These are phyloP conservation scores for Musa itinerans DNA, from an alignment of 176 grass and related monocot species.

Conservation along the genomic window DNA sequence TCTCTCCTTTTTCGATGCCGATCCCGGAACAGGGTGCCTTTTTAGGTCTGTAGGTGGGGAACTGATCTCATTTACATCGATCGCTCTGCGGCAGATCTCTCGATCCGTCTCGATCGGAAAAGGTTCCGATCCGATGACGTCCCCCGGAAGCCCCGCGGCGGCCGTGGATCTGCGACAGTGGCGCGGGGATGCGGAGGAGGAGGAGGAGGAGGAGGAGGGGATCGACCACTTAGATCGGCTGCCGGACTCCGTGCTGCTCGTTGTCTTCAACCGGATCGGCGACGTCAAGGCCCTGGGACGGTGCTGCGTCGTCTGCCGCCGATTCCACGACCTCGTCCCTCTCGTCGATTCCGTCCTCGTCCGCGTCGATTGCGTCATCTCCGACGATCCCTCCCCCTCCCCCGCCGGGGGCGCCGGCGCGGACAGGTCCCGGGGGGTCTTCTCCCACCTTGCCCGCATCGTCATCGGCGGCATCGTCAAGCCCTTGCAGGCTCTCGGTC, in stretches of 20 bases:
- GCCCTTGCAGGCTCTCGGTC: constrained; percentile 67
- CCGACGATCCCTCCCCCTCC: constrained; percentile 14
- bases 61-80: neutral
- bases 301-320: constrained; percentile 69
- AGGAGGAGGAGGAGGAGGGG: neutral
- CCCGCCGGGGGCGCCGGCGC: constrained; percentile 7
- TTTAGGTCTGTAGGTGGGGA: neutral
- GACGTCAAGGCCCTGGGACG: constrained; percentile 93
- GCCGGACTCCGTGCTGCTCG: constrained; percentile 2
- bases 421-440: constrained; percentile 39
- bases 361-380: constrained; percentile 14
- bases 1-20: neutral
- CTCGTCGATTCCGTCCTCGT: constrained; percentile 48
- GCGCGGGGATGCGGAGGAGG: neutral
- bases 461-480: constrained; percentile 62
- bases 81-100: neutral
- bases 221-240: constrained; percentile 17
- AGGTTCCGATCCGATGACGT: neutral
- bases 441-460: constrained; percentile 61
- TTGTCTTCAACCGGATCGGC: constrained; percentile 56
- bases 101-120: neutral
- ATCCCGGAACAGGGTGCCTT: neutral
- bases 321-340: constrained; percentile 58
- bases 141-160: neutral
- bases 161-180: neutral